A percentile compares a stretch with the other conserved stretches of the same genome.
phyloP scores from a whole-genome alignment of 805 yeast species.

The Cyberlindnera xylosilytica region DNA sequence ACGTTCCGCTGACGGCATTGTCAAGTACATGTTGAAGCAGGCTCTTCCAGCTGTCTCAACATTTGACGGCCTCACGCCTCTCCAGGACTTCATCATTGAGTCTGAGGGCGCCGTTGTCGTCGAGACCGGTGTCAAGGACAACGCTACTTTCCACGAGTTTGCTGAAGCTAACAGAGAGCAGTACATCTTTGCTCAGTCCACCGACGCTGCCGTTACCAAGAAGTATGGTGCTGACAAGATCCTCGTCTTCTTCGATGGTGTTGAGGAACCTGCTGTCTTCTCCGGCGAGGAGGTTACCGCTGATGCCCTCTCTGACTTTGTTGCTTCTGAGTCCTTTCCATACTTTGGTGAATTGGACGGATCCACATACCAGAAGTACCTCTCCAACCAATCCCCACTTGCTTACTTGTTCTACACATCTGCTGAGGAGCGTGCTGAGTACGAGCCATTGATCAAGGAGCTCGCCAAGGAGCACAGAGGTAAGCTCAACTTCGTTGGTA shows the following conservation, averaged over 20 bases:
- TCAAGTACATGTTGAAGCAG: constrained; percentile 75
- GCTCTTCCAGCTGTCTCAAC: constrained; percentile 71
- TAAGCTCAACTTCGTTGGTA: constrained; percentile 79
- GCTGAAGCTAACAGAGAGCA: constrained; percentile 67
- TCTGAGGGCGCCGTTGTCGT: constrained; percentile 53
- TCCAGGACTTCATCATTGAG: constrained; percentile 47
- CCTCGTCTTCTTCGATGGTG: constrained; percentile 30
- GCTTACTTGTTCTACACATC: constrained; percentile 83
- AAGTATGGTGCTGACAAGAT: constrained; percentile 33
- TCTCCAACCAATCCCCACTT: constrained; percentile 70
- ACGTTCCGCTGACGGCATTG: constrained; percentile 77
- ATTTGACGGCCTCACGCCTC: constrained; percentile 43
- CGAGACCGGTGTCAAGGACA: constrained; percentile 47
- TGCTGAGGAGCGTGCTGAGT: constrained; percentile 60
- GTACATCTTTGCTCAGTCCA: constrained; percentile 54
- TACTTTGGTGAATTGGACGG: constrained; percentile 85
- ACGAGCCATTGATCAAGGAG: constrained; percentile 48
- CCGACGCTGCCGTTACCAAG: constrained; percentile 32
- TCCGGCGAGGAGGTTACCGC: constrained; percentile 26
- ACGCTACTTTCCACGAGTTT: constrained; percentile 55
- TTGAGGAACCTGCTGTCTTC: constrained; percentile 31
- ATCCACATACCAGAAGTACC: constrained; percentile 70
- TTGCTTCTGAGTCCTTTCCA: constrained; percentile 65
- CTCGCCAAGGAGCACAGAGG: constrained; percentile 79
- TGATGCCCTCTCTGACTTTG: constrained; percentile 29